Percentiles rank a stretch among this genome's conserved stretches.
phyloP scores from a whole-genome alignment of 2,329 filamentous ascomycete species.

The Colletotrichum tropicicola region DNA sequence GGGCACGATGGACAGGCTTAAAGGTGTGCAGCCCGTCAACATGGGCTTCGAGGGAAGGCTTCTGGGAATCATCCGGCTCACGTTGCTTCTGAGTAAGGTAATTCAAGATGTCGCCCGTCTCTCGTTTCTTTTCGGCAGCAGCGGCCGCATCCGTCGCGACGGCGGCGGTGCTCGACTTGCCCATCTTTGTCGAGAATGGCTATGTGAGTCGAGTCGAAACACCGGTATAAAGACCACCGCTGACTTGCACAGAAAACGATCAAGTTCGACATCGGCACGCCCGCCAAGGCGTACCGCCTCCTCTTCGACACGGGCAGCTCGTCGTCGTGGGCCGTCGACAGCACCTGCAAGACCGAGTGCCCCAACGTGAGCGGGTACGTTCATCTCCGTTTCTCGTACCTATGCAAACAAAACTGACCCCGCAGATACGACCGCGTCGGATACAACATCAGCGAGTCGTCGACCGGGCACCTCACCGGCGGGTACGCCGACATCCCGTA shows the following conservation, averaged over 20 bases:
- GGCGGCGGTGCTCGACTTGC: constrained; percentile 28
- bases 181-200: constrained; percentile 24
- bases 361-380: constrained; percentile 34
- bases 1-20: background rate
- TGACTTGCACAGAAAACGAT: constrained; percentile 17
- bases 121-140: constrained; percentile 15
- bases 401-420: background rate
- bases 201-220: constrained; percentile 24
- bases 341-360: constrained; percentile 37
- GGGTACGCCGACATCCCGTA: constrained; percentile 37
- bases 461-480: constrained; percentile 31
- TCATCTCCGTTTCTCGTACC: no score
- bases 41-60: background rate
- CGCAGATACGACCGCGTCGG: constrained; percentile 36
- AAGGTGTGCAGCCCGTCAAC: background rate
- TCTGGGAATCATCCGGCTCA: background rate
- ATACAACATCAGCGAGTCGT: constrained; percentile 39
- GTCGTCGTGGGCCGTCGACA: constrained; percentile 43
- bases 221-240: no score
- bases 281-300: constrained; percentile 36
- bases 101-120: constrained; percentile 10
- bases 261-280: constrained; percentile 37
- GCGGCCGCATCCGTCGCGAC: constrained; percentile 13
- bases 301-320: constrained; percentile 46
- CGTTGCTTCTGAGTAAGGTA: background rate